Evolutionary conservation across 2,329 filamentous ascomycete species (phyloP).

Genomic region (Elsinoe fawcettii): DNA sequence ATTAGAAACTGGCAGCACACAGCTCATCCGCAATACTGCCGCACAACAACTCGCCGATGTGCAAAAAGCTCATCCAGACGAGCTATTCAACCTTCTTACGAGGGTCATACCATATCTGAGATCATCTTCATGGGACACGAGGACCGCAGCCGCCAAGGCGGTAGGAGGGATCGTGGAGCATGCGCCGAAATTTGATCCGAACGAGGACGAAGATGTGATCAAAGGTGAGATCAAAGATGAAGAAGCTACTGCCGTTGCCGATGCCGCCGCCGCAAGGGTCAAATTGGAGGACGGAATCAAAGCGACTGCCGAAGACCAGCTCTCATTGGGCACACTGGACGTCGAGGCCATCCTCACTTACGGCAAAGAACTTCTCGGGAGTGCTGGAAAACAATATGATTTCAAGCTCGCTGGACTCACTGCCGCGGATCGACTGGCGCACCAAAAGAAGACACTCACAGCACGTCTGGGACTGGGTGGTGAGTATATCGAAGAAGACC

Average conservation of each 20-base stretch:
- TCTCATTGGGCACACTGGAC: slow-evolving; percentile 68
- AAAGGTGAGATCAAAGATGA: slow-evolving; percentile 39
- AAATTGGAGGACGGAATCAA: background rate
- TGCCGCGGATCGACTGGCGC: slow-evolving; percentile 67
- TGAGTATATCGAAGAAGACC: slow-evolving; percentile 75
- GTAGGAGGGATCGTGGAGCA: slow-evolving; percentile 90
- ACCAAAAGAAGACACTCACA: slow-evolving; percentile 82
- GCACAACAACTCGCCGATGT: slow-evolving; percentile 95
- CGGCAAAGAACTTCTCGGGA: slow-evolving; percentile 77
- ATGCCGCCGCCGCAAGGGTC: background rate
- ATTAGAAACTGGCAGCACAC: slow-evolving; percentile 93
- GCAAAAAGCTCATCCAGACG: slow-evolving; percentile 95
- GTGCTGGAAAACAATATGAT: slow-evolving; percentile 72
- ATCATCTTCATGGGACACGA: slow-evolving; percentile 94
- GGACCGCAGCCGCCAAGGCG: slow-evolving; percentile 86
- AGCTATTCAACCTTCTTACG: slow-evolving; percentile 89
- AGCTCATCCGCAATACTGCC: slow-evolving; percentile 91
- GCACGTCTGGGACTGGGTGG: slow-evolving; percentile 78
- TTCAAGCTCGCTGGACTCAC: slow-evolving; percentile 75
- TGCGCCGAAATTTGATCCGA: slow-evolving; percentile 81
- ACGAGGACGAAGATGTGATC: slow-evolving; percentile 56
- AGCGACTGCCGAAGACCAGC: slow-evolving; percentile 49
- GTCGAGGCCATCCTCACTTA: slow-evolving; percentile 71
- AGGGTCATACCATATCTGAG: slow-evolving; percentile 91
- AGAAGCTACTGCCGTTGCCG: slow-evolving; percentile 24